phyloP scores from a whole-genome alignment of 495 filamentous ascomycete species.

The Hypoxylon rickii region DNA sequence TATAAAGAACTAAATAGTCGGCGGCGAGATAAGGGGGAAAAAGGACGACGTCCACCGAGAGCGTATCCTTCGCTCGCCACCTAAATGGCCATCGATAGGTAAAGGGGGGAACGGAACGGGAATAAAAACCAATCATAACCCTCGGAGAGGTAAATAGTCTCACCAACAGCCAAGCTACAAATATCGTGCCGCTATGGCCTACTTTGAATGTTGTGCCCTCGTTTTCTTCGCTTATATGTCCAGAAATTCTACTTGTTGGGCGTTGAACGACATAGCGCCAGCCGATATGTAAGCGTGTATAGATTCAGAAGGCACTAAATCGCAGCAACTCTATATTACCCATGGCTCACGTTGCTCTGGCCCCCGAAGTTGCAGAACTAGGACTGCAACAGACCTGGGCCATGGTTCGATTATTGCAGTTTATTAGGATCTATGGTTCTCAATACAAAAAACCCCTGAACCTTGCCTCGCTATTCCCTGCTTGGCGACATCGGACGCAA shows the following conservation, averaged over 20 bases:
- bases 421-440: neutral
- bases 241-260: neutral
- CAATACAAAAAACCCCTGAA: neutral
- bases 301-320: too few species aligned
- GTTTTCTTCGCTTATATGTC: neutral
- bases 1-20: conserved; percentile 17
- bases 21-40: conserved; percentile 17
- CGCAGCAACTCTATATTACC: too few species aligned
- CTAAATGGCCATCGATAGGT: neutral
- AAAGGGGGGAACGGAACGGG: neutral
- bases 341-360: neutral
- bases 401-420: neutral
- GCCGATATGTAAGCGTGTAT: neutral
- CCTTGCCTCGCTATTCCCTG: neutral
- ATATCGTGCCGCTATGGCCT: neutral
- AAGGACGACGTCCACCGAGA: conserved; percentile 9
- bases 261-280: neutral
- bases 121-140: conserved; percentile 4
- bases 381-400: conserved; percentile 6
- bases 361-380: neutral
- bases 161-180: neutral
- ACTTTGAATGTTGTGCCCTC: too few species aligned
- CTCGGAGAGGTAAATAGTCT: neutral
- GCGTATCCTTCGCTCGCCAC: conserved; percentile 1
- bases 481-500: conserved; percentile 15